Evolutionary conservation across 129 eudicot genomes (phyloP).

Genomic region (Rutidosis leptorrhynchoides): DNA sequence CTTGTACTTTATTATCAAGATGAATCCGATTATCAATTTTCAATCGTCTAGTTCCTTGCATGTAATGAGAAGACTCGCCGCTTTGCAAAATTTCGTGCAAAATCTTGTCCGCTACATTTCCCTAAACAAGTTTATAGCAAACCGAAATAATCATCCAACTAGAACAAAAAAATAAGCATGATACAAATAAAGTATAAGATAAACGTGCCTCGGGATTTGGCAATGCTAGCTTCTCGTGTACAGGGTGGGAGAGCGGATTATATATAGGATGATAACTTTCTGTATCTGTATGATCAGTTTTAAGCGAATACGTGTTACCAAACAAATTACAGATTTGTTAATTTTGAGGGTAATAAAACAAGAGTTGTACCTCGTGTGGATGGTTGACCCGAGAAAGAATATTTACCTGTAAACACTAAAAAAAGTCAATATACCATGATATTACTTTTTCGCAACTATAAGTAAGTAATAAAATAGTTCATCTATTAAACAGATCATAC

Average conservation of each 20-base stretch:
- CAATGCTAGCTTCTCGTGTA: constrained; percentile 58
- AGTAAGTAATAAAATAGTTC: not conserved
- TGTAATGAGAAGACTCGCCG: constrained; percentile 74
- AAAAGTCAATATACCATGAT: not conserved
- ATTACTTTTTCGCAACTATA: not conserved
- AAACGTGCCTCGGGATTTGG: constrained; percentile 38
- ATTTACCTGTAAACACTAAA: constrained; percentile 39
- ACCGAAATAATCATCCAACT: constrained; percentile 1
- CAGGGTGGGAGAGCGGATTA: constrained; percentile 51
- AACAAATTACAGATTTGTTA: not conserved
- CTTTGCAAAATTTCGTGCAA: constrained; percentile 71
- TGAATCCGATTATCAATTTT: constrained; percentile 62
- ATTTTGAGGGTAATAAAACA: not conserved
- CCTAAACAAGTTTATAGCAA: constrained; percentile 20
- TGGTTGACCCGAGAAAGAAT: constrained; percentile 40
- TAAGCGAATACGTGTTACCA: not conserved
- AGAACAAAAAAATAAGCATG: constrained; percentile 1
- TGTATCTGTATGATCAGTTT: constrained; percentile 32
- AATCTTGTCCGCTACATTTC: constrained; percentile 42
- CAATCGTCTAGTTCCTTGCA: constrained; percentile 62
- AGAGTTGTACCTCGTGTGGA: constrained; percentile 38
- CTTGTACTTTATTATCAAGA: constrained; percentile 75
- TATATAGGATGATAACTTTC: constrained; percentile 63
- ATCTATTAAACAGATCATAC: not conserved
- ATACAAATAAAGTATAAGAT: constrained; percentile 12